Evolutionary conservation across 2,329 filamentous ascomycete species (phyloP), one percentile per base, ranked within the genome.

Genomic region (Pseudocercospora fijiensis): DNA sequence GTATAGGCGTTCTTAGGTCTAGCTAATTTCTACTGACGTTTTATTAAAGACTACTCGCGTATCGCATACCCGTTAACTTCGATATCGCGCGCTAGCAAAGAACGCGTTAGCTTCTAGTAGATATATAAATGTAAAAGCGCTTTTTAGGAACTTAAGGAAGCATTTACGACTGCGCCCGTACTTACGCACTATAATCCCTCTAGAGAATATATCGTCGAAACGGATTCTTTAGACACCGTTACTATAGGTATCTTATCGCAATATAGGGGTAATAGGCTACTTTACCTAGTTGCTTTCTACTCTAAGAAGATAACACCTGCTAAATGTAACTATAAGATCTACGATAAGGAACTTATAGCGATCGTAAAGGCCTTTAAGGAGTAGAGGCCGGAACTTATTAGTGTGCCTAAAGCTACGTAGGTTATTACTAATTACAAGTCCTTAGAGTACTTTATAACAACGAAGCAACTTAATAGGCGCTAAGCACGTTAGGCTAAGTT

Each of bases 271-370:
- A 13, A 57, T 18, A 30, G 24, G 6, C 9, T 41, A 16, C 28
- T 49, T 2, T 20, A 60, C 24, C 70, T 60, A 6, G 58, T 74
- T 0, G 69, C 68, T 3, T 75, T 65, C 63, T 69, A 60, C 22
- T 73, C 65, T 6, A 63, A 63, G 37, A 75, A 74, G 33, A 58
- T 72, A 2, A 61, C 16, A 2, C 58, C 47, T 3, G 65, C 65
- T 0, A 61, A 77, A 61, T 67, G 8, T 13, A n/a, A n/a, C n/a
- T n/a, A n/a, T n/a, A n/a, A n/a, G n/a, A n/a, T n/a, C n/a, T n/a
- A n/a, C n/a, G n/a, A 78, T 57, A 75, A 77, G 57, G 75, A 77
- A 68, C 64, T 78, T 0, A 53, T 78, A 6, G 72, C 74, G 8
- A 30, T 30, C 28, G 28, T 30, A 6, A 30, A 30, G 11, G 28